phyloP scores from a whole-genome alignment of 2,329 filamentous ascomycete species.

The Pseudopithomyces chartarum region DNA sequence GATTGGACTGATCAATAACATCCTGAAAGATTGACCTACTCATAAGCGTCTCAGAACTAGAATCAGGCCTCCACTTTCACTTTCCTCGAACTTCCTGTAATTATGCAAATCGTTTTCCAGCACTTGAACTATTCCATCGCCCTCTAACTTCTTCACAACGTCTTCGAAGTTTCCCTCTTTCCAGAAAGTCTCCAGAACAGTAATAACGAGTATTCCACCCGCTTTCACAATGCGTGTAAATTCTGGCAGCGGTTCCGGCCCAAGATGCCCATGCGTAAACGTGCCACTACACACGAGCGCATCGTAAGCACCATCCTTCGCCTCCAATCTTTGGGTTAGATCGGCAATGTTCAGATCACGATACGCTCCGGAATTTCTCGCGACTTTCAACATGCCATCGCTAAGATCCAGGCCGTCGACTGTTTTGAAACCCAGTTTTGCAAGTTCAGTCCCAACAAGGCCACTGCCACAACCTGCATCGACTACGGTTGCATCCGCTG shows the following conservation, averaged over 20 bases:
- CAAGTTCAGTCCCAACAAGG: constrained; percentile 56
- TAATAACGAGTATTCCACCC: constrained; percentile 57
- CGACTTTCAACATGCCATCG: constrained; percentile 59
- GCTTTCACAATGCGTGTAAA: constrained; percentile 56
- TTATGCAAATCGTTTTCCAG: constrained; percentile 37
- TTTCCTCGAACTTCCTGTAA: constrained; percentile 30
- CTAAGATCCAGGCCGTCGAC: constrained; percentile 61
- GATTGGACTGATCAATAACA: no score
- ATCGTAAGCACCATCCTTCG: constrained; percentile 52
- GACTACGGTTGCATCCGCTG: constrained; percentile 46
- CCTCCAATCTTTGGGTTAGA: constrained; percentile 51
- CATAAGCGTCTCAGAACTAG: constrained; percentile 18
- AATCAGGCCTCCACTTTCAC: constrained; percentile 22
- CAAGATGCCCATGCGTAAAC: constrained; percentile 61
- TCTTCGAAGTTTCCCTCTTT: constrained; percentile 53
- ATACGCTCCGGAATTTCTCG: constrained; percentile 56
- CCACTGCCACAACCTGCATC: constrained; percentile 64
- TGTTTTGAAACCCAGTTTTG: constrained; percentile 49
- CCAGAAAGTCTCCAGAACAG: constrained; percentile 58
- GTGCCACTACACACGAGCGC: constrained; percentile 60
- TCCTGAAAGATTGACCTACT: background rate
- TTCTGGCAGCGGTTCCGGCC: constrained; percentile 55
- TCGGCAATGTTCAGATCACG: constrained; percentile 52
- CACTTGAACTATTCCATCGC: constrained; percentile 43
- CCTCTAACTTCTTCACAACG: constrained; percentile 48